Base-by-base conservation (phyloP, 192 early-diverging fungal genomes). In the Coemansia sp. region DNA sequence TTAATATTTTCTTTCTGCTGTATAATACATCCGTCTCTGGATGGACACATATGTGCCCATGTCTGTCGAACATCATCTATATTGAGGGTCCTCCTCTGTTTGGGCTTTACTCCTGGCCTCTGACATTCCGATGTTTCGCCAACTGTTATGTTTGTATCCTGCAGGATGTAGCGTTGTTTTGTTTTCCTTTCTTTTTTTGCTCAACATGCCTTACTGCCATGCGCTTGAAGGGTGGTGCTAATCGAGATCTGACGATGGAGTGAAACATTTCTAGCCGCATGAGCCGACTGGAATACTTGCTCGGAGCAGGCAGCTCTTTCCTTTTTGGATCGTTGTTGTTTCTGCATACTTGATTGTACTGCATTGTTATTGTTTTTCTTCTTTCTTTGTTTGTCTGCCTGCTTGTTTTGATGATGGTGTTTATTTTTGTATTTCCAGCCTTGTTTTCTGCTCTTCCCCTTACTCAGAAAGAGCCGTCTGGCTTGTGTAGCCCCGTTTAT, bases 331-430 rank as follows among this genome's bases (percentile, higher is more conserved):
- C 25, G 19, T 25, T 57, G 37, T 43, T 20, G 37, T 20, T 70
- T 19, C 9, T 62, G 41, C 32, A 40, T 20, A 19, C 53, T 49
- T 59, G 25, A 17, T 41, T 68, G 11, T 39, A 14, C 32, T 13
- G 39, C 57, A 59, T 59, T 59, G 57, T 59, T 59, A 22, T 59
- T 58, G 56, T 58, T 58, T 54, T 54, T 13, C 7, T 25, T 54
- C 9, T 20, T 4, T 32, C 4, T 32, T 32, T 32, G 2, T 32
- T 32, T 32, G 32, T 32, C 4, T 32, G 32, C 32, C 20, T 54
- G 51, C 22, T 54, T 54, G 51, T 54, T 54, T 54, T 54, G 51
- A 25, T 17, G n/a, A 2, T 45, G 44, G 1, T 45, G 48, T 7
- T 50, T 12, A n/a, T 54, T 7, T 54, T 54, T 8, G 20, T 54